Evolutionary conservation across 176 grass and related monocot species (phyloP).

Genomic region (Musa beccarii): DNA sequence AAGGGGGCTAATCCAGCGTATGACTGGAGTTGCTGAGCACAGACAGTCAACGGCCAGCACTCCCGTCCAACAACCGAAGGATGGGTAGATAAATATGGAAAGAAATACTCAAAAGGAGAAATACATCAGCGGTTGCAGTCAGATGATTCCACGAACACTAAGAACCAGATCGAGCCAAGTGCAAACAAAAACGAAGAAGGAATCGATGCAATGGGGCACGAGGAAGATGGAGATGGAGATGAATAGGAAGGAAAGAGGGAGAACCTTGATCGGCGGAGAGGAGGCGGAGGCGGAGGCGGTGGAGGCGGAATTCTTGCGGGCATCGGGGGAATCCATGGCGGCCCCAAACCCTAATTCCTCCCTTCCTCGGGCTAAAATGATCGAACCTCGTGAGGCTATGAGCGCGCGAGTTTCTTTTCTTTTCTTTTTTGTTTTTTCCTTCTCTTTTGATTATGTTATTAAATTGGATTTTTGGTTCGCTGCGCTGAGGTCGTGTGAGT

Average conservation of each 20-base stretch:
- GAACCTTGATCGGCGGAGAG: slow-evolving; percentile 9
- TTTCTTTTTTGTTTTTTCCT: neutral
- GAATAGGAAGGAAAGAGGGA: neutral
- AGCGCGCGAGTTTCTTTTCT: neutral
- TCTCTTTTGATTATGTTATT: neutral
- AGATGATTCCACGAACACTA: neutral
- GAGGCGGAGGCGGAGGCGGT: neutral
- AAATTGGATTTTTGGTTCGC: neutral
- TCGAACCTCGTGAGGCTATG: neutral
- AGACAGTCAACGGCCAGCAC: neutral
- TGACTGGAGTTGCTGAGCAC: neutral
- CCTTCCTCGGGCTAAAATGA: neutral
- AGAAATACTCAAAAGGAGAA: too few species aligned
- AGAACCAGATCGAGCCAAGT: neutral
- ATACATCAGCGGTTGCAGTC: neutral
- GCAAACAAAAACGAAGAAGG: neutral
- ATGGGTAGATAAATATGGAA: too few species aligned
- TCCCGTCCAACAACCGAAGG: neutral
- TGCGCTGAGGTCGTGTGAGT: neutral
- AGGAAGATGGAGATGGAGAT: neutral
- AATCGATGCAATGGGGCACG: too few species aligned
- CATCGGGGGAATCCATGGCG: slow-evolving; percentile 12
- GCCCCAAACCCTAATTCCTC: neutral
- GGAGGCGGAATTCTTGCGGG: neutral
- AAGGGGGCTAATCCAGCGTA: neutral